A percentile compares a stretch with the other conserved stretches of the same genome.
These are phyloP conservation scores for Pisolithus albus DNA, from an alignment of 768 basidiomycete genomes.

Conservation along the genomic window DNA sequence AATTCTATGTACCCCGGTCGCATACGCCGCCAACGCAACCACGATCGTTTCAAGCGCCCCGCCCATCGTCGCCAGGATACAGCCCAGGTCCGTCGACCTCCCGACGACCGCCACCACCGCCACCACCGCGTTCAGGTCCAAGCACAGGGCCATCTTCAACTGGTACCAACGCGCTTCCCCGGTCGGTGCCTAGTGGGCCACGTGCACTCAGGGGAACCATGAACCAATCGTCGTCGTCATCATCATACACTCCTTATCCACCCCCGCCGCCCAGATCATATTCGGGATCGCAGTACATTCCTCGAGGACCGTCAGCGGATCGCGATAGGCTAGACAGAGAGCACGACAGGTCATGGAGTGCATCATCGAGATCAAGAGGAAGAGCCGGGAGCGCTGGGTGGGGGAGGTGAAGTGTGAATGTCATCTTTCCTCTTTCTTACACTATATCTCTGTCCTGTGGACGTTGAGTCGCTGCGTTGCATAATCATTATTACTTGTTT, in stretches of 20 bases:
- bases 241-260: slow-evolving; percentile 11
- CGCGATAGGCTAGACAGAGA: slow-evolving; percentile 43
- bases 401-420: slow-evolving; percentile 19
- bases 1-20: slow-evolving; percentile 32
- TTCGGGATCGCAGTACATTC: slow-evolving; percentile 30
- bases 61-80: slow-evolving; percentile 19
- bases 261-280: slow-evolving; percentile 16
- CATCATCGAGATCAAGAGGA: slow-evolving; percentile 23
- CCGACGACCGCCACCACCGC: slow-evolving; percentile 21
- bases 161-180: slow-evolving; percentile 16
- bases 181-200: slow-evolving; percentile 34
- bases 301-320: slow-evolving; percentile 48
- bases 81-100: slow-evolving; percentile 19
- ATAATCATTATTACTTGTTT: slow-evolving; percentile 30
- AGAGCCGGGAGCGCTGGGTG: slow-evolving; percentile 32
- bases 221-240: slow-evolving; percentile 11
- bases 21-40: slow-evolving; percentile 44
- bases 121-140: slow-evolving; percentile 24
- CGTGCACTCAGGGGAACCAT: slow-evolving; percentile 31
- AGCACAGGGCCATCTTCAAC: slow-evolving; percentile 15
- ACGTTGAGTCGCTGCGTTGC: slow-evolving; percentile 2
- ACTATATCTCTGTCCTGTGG: not conserved
- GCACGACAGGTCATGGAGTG: slow-evolving; percentile 31
- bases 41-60: slow-evolving; percentile 34
- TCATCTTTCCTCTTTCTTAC: not conserved